Evolutionary conservation across 148 eudicot species (phyloP), one percentile per base, ranked within the genome.

Genomic region (Arctostaphylos glauca): DNA sequence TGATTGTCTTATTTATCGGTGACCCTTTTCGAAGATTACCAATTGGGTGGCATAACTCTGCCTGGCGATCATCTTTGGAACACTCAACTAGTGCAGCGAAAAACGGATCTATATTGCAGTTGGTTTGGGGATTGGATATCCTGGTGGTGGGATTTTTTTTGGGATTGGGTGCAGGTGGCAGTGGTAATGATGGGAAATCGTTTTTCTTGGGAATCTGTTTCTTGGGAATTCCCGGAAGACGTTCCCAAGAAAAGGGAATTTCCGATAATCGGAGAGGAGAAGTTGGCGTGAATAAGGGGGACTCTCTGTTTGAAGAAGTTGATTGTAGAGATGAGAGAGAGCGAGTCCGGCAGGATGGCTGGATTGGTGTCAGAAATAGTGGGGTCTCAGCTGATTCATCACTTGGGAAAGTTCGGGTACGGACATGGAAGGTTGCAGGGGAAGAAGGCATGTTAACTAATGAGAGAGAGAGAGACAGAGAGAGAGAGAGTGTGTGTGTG

Each of bases 241-340:
- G 14, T 64, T 64, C 70, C 70, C 70, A 64, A 21, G 70, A 64
- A 64, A 64, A 64, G 4, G 70, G 70, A 23, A 64, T 64, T 64
- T 38, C 14, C 5, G 70, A 8, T 5, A 64, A 8, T 21, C 70
- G 38, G 4, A 64, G 70, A 64, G 70, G 70, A 14, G 70, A 21
- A 2, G 38, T 23, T 3, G 70, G 70, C 14, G 70, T 38, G 23
- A 64, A 64, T 64, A 64, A 23, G 5, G 70, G 70, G 25, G 70
- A 21, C 21, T 64, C 41, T 4, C 21, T 38, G 41, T 4, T 5
- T 3, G 15, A 64, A 23, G 70, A 14, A 5, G 14, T 21, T 64
- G 70, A 64, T 62, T 0, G 68, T 62, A n/a, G 38, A 62, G 68
- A 23, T 64, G 41, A 64, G 14, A 64, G 70, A 23, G 70, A 64